Base-by-base conservation (phyloP, 163 green algal species). In the Scenedesmus sp. region DNA sequence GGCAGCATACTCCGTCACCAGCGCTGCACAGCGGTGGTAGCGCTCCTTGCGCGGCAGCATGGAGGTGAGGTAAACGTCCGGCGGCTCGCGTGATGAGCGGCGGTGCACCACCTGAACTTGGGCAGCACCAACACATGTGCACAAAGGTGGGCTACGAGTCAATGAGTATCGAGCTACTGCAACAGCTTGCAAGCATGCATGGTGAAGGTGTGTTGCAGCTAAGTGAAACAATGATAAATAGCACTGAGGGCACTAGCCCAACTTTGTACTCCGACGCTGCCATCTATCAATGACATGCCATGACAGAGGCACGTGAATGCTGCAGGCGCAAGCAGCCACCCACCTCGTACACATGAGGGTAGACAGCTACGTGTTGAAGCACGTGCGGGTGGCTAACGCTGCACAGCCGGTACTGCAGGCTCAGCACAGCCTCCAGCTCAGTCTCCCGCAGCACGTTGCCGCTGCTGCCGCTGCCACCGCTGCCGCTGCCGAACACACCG, bases 261-360 rank as follows among this genome's bases (percentile, higher is more conserved):
- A 46, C 34, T 46, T 1, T 46, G 34, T 46, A 46, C 34, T 46
- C 34, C 0, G 34, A 46, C 0, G 34, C 34, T 46, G 34, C 34
- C 34, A 46, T 46, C 34, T 46, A 46, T 46, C 34, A 46, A 46
- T 46, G 34, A 46, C 34, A 46, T 46, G 34, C 34, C 34, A 46
- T 46, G 34, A 46, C 34, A 46, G 34, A 46, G 34, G 34, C 15
- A 82, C 23, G 9, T 12, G 18, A 20, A 82, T 23, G 70, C 10
- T 46, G 81, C 54, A 52, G 54, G 46, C 16, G 54, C 82, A 84
- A 34, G 16, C 54, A 46, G 34, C 9, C 12, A 16, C 87, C 60
- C 2, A 94, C 92, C 89, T 95, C 94, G 88, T 91, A 95, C 23
- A 94, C 91, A 0, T 91, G 54, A 2, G 94, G 94, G 73, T 94